Evolutionary conservation across 2,329 filamentous ascomycete genomes (phyloP), one percentile per base, ranked within the genome.

Genomic region (Diaporthe helianthi): DNA sequence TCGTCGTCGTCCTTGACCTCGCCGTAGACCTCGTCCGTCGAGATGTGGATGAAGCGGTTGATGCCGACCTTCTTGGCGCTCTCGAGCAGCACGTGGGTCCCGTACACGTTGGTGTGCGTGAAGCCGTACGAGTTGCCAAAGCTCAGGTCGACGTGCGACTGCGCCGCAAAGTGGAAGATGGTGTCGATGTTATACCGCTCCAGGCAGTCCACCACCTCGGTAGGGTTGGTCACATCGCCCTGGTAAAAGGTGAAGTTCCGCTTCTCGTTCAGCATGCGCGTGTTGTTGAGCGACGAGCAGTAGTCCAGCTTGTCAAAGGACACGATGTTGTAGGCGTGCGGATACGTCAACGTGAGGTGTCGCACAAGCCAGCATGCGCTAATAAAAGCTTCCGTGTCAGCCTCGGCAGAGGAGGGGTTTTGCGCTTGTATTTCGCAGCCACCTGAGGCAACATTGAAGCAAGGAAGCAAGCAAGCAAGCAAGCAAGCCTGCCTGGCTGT

Each of bases 231-330:
- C 73, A 95, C 89, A 75, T 95, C 92, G 67, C 93, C 92, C 77
- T 92, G 89, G 78, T 93, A 91, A 78, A 95, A 95, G 36, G 85
- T 87, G 79, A 94, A 96, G 79, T 94, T 95, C 67, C 85, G 83
- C 74, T 85, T 86, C 72, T 86, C 84, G 74, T 91, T 86, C 60
- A 95, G 85, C 63, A 87, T 84, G 53, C 89, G 85, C 4, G 92
- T 93, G 80, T 95, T 96, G 82, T 94, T 93, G 74, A 93, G 83
- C 9, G 92, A 92, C 9, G 92, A 87, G 81, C 92, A 94, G 81
- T 94, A 93, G 78, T 95, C 92, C 70, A 95, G 85, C 80, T 94
- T 95, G 81, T 96, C 93, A 76, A 94, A 93, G 41, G 91, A 94
- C 63, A 95, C 84, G 72, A 95, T 87, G 76, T 92, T 92, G 84